Conservation (phyloP, 2,329 filamentous ascomycete species). For the Hypoxylon sp. region DNA sequence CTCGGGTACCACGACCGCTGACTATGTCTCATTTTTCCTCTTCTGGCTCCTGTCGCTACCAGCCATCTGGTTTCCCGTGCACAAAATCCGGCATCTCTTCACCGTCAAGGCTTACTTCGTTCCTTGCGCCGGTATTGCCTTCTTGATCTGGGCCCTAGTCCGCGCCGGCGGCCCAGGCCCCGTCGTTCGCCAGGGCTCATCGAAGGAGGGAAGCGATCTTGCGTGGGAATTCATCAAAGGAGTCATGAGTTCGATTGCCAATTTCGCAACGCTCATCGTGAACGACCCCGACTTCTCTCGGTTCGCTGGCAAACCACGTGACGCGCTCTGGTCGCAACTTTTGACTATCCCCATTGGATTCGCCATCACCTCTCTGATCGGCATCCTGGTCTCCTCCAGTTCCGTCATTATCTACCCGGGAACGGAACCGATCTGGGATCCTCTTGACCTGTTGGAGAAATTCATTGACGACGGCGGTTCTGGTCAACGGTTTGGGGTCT, state of each 20-base stretch:
- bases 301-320: slow-evolving; percentile 78
- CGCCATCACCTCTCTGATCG: slow-evolving; percentile 83
- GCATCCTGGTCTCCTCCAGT: slow-evolving; percentile 79
- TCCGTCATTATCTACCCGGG: slow-evolving; percentile 72
- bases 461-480: slow-evolving; percentile 75
- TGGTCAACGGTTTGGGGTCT: slow-evolving; percentile 76
- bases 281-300: slow-evolving; percentile 86
- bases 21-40: slow-evolving; percentile 83
- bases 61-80: slow-evolving; percentile 88
- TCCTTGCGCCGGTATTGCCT: slow-evolving; percentile 81
- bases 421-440: slow-evolving; percentile 74
- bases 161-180: slow-evolving; percentile 84
- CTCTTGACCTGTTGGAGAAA: slow-evolving; percentile 69
- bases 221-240: slow-evolving; percentile 85
- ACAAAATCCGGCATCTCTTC: slow-evolving; percentile 88
- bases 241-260: slow-evolving; percentile 88
- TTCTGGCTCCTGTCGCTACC: slow-evolving; percentile 85
- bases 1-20: slow-evolving; percentile 76
- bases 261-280: slow-evolving; percentile 87
- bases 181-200: slow-evolving; percentile 74
- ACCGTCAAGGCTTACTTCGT: slow-evolving; percentile 89
- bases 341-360: slow-evolving; percentile 76
- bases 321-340: slow-evolving; percentile 83
- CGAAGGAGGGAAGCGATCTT: slow-evolving; percentile 70
- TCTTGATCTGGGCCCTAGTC: slow-evolving; percentile 87